A percentile compares a stretch with the other conserved stretches of the same genome.
Evolutionary conservation across 345 rosid genomes (phyloP).

Genomic region (Euphorbia tirucalli): DNA sequence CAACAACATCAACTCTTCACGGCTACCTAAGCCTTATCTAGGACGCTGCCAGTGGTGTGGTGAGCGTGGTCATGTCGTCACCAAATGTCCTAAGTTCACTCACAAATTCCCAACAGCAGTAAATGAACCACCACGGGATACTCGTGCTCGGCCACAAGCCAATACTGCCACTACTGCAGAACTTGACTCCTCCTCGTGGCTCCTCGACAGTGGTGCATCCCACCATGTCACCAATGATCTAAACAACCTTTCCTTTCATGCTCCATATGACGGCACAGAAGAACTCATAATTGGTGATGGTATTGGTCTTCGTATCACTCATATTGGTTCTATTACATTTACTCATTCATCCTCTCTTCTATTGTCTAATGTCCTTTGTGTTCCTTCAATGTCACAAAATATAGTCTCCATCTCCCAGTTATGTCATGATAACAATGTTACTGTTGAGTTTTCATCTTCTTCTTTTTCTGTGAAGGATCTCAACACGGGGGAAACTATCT

Average conservation of each 20-base stretch:
- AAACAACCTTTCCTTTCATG: background rate
- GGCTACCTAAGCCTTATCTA: too few relatives aligned
- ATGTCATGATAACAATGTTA: background rate
- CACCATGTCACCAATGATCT: background rate
- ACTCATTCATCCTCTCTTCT: background rate
- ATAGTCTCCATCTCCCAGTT: background rate
- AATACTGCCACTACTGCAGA: too few relatives aligned
- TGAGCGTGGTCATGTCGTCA: too few relatives aligned
- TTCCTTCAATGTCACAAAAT: background rate
- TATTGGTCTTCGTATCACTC: background rate
- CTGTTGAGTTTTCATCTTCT: background rate
- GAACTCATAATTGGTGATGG: background rate
- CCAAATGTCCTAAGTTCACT: too few relatives aligned
- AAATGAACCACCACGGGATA: too few relatives aligned
- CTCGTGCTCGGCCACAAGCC: too few relatives aligned
- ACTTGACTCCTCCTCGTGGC: background rate
- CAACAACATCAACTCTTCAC: too few relatives aligned
- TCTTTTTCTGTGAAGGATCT: background rate
- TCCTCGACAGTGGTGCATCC: background rate
- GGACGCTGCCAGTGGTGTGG: too few relatives aligned
- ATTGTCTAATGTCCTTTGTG: background rate
- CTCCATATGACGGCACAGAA: background rate
- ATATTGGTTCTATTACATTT: background rate
- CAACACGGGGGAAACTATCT: background rate
- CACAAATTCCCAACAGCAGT: too few relatives aligned